phyloP scores from a whole-genome alignment of 2,329 filamentous ascomycete species.

The Coleophoma cylindrospora region DNA sequence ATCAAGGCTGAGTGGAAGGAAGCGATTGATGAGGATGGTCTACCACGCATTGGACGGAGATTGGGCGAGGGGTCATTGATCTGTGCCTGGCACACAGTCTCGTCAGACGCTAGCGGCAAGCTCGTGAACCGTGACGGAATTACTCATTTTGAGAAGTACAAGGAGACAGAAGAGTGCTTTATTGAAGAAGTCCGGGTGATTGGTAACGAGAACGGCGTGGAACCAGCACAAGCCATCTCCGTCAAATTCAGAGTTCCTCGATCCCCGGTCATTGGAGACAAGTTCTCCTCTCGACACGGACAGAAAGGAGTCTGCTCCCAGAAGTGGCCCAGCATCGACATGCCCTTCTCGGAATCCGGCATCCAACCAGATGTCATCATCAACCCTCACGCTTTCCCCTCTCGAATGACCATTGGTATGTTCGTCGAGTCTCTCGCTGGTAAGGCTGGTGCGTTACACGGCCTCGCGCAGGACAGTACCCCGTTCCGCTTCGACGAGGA shows the following conservation, averaged over 20 bases:
- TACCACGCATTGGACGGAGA: slow-evolving; percentile 74
- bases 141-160: slow-evolving; percentile 90
- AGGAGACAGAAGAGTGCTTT: slow-evolving; percentile 82
- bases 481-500: slow-evolving; percentile 94
- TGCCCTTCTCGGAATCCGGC: slow-evolving; percentile 95
- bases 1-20: slow-evolving; percentile 66
- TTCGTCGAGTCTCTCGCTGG: slow-evolving; percentile 96
- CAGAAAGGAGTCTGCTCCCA: slow-evolving; percentile 97
- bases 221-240: slow-evolving; percentile 82
- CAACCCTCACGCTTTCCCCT: slow-evolving; percentile 98
- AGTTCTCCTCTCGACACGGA: slow-evolving; percentile 97
- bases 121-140: slow-evolving; percentile 81
- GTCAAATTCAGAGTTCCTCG: slow-evolving; percentile 91
- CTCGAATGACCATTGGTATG: slow-evolving; percentile 99
- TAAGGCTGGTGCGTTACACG: slow-evolving; percentile 90
- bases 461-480: slow-evolving; percentile 91
- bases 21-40: slow-evolving; percentile 79
- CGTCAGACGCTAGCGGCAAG: slow-evolving; percentile 70
- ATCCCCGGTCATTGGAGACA: slow-evolving; percentile 91
- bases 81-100: slow-evolving; percentile 85
- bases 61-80: slow-evolving; percentile 79
- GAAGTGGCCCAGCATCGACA: slow-evolving; percentile 88
- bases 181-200: slow-evolving; percentile 91
- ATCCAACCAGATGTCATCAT: slow-evolving; percentile 98
- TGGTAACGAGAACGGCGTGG: slow-evolving; percentile 75